Percentiles rank a stretch among this genome's conserved stretches.
Evolutionary conservation across 805 yeast species (phyloP).

Genomic region (Kodamaea kaohsiungensis): DNA sequence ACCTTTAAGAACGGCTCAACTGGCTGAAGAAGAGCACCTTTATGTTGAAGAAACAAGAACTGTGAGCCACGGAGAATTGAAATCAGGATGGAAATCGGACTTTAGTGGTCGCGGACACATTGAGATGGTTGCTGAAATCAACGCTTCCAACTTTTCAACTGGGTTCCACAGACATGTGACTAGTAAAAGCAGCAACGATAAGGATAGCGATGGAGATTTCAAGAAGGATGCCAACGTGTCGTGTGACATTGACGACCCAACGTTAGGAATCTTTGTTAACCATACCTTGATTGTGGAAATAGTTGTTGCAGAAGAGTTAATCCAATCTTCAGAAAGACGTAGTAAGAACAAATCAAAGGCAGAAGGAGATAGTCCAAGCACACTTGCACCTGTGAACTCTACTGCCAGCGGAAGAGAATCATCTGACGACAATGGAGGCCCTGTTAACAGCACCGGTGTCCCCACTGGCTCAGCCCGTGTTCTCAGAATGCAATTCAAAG

Average conservation of each 20-base stretch:
- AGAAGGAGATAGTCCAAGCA: constrained; percentile 3
- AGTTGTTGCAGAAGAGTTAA: constrained; percentile 88
- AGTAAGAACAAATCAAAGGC: background rate
- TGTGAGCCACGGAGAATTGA: constrained; percentile 76
- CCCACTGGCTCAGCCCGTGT: constrained; percentile 97
- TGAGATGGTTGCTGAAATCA: constrained; percentile 74
- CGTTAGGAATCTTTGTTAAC: constrained; percentile 70
- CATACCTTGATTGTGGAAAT: constrained; percentile 83
- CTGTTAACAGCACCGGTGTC: constrained; percentile 54
- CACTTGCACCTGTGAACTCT: constrained; percentile 29
- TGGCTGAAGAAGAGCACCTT: constrained; percentile 28
- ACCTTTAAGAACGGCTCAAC: constrained; percentile 13
- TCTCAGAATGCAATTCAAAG: constrained; percentile 87
- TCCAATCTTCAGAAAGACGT: constrained; percentile 37
- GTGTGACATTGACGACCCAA: constrained; percentile 83
- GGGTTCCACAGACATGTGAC: constrained; percentile 45
- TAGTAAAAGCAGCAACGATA: constrained; percentile 42
- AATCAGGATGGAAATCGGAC: constrained; percentile 95
- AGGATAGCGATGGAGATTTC: constrained; percentile 27
- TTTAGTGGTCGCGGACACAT: constrained; percentile 75
- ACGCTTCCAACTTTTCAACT: constrained; percentile 58
- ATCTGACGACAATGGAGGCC: constrained; percentile 16
- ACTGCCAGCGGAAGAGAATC: constrained; percentile 15
- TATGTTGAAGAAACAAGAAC: constrained; percentile 74
- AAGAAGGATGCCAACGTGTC: constrained; percentile 54